Base-by-base conservation (phyloP, 2,329 filamentous ascomycete species). In the Penicillium sp. region DNA sequence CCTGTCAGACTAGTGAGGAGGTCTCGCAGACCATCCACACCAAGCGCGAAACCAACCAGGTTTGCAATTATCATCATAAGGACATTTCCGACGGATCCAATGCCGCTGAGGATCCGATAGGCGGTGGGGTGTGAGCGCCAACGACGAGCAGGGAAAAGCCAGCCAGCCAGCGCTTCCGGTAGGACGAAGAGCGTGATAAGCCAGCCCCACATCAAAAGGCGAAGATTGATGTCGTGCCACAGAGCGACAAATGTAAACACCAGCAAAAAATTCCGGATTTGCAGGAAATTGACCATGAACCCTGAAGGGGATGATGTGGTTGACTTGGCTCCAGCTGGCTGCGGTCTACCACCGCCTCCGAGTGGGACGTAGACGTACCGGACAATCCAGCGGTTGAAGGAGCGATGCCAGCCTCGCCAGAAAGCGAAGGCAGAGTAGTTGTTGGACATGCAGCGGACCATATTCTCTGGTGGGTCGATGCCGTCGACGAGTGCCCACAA, bases 21-120 rank as follows among this genome's bases (percentile, higher is more conserved):
- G 19, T 78, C 85, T 64, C 86, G 79, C 59, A 97, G 55, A 0
- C 94, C 93, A 59, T 98, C 93, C 34, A 96, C 52, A 0, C 94
- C 94, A 9, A 98, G 77, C 0, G 91, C 93, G 67, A 97, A 98
- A 0, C 93, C 93, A 8, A 98, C 89, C 13, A 98, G 70, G 61
- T 98, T 98, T 11, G 91, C 93, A 30, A 79, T 77, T 78, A 97
- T 95, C 86, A 98, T 93, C 84, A 96, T 89, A 33, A 97, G 69
- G 16, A 94, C 77, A 55, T 96, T 96, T 1, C 70, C 79, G 3
- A 96, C 87, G 0, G 81, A 87, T 2, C 91, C 93, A 11, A 86
- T 64, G 4, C 86, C 86, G 63, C 86, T 90, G 2, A 97, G 61
- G 64, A 90, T 77, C 17, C 93, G 80, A 62, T 95, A 96, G 2